Base-by-base conservation (phyloP, 2,329 filamentous ascomycete genomes). In the Neofusicoccum cordaticola region DNA sequence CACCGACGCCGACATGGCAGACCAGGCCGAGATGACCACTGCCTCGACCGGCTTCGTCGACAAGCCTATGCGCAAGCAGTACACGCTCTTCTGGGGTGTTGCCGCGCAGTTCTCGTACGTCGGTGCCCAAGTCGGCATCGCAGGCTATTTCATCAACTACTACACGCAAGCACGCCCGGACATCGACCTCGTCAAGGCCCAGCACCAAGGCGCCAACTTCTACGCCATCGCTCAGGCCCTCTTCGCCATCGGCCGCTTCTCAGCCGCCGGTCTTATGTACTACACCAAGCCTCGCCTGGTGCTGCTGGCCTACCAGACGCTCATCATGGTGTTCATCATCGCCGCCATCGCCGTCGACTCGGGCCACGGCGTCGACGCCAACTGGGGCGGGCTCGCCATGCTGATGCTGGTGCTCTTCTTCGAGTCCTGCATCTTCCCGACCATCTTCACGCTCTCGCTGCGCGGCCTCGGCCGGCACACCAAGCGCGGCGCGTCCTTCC, bases 1-100 rank as follows among this genome's bases (percentile, higher is more conserved):
- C 69, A 91, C 89, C 11, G 87, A 88, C 71, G 82, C 84, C 72
- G 89, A 92, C 69, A 90, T 89, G 85, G 83, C 81, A 31, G 81
- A 85, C 70, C 58, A 70, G 56, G 68, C 72, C 53, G 74, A 76
- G 65, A 71, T 73, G 71, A 76, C 72, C 31, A 72, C 68, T 22
- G 67, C 63, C 9, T 57, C 85, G 64, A 82, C 83, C 9, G 82
- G 82, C 52, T 83, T 82, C 57, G 81, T 85, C 65, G 83, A 87
- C 68, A 84, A 86, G 72, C 87, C 89, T 0, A 84, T 92, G 68
- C 78, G 81, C 70, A 90, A 90, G 76, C 89, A 92, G 70, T 74
- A 73, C 68, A 77, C 69, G 42, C 73, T 77, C 27, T 78, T 77
- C 73, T 74, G 67, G 65, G 73, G 71, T 66, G 70, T 73, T 9